phyloP scores from a whole-genome alignment of 139 green algal genomes.

The Chlorella sorokiniana region DNA sequence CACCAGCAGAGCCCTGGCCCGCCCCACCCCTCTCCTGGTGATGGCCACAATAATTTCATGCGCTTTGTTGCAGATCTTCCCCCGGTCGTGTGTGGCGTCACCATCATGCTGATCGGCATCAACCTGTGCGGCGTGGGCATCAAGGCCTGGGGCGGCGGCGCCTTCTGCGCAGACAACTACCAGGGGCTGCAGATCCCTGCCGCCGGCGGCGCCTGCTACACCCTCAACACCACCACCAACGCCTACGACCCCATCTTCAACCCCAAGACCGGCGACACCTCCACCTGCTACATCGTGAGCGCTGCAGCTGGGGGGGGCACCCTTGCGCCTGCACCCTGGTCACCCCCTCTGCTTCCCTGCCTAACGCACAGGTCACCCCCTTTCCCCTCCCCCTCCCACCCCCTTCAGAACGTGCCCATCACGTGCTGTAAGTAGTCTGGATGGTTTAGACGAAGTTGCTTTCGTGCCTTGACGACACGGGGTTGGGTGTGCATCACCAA shows the following conservation, averaged over 20 bases:
- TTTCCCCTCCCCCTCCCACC: background rate
- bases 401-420: background rate
- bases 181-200: slow-evolving; percentile 14
- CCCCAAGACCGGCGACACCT: slow-evolving; percentile 6
- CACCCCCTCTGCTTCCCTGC: background rate
- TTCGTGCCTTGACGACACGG: too few relatives aligned
- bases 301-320: too few relatives aligned
- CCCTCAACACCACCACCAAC: slow-evolving; percentile 24
- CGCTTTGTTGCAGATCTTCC: slow-evolving; percentile 46
- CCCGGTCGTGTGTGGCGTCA: slow-evolving; percentile 59
- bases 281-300: slow-evolving; percentile 6
- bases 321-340: too few relatives aligned
- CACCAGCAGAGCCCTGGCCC: too few relatives aligned
- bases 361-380: background rate
- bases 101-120: slow-evolving; percentile 68
- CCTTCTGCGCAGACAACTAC: slow-evolving; percentile 71
- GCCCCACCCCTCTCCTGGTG: too few relatives aligned
- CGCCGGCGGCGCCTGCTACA: slow-evolving; percentile 1
- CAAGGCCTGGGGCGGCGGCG: slow-evolving; percentile 76
- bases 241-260: slow-evolving; percentile 2
- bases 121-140: slow-evolving; percentile 63
- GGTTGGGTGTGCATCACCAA: too few relatives aligned
- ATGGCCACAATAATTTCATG: too few relatives aligned
- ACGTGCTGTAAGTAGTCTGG: too few relatives aligned
- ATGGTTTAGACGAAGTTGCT: too few relatives aligned